phyloP scores from a whole-genome alignment of 495 filamentous ascomycete species.

The Aspergillus heteromorphus region DNA sequence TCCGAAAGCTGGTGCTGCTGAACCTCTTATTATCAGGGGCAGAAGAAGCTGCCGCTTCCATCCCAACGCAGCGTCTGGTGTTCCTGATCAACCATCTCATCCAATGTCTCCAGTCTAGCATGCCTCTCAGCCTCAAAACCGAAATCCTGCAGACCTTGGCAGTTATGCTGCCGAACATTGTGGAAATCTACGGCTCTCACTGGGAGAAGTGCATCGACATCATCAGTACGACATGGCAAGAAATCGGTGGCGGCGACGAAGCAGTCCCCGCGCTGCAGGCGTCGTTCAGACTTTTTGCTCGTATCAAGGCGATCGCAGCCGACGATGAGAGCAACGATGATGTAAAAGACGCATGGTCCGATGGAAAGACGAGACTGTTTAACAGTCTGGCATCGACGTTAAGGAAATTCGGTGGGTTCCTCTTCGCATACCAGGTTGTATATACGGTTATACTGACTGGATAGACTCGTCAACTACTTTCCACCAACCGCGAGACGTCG shows the following conservation, averaged over 20 bases:
- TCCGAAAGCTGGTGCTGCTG: constrained; percentile 51
- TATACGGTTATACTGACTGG: constrained; percentile 9
- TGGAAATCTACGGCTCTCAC: constrained; percentile 75
- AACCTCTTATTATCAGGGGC: constrained; percentile 53
- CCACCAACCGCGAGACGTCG: constrained; percentile 61
- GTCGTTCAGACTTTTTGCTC: constrained; percentile 64
- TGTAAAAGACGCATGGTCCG: constrained; percentile 64
- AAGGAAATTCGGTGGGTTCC: constrained; percentile 35
- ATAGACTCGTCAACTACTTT: constrained; percentile 46
- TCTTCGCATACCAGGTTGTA: background rate
- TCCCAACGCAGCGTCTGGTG: constrained; percentile 75
- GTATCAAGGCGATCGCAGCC: constrained; percentile 49
- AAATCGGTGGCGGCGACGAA: constrained; percentile 37
- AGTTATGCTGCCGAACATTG: constrained; percentile 62
- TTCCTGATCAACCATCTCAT: constrained; percentile 77
- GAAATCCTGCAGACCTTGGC: constrained; percentile 59
- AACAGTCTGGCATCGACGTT: constrained; percentile 51
- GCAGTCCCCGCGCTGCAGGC: constrained; percentile 58
- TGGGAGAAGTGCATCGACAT: constrained; percentile 66
- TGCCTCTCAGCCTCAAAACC: constrained; percentile 32
- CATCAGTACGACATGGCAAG: constrained; percentile 51
- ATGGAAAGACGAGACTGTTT: constrained; percentile 43
- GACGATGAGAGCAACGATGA: constrained; percentile 79
- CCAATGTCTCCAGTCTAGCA: constrained; percentile 55
- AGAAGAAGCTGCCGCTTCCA: constrained; percentile 41